Evolutionary conservation across 495 filamentous ascomycete species (phyloP).

Genomic region (Hypoxylon rickii): DNA sequence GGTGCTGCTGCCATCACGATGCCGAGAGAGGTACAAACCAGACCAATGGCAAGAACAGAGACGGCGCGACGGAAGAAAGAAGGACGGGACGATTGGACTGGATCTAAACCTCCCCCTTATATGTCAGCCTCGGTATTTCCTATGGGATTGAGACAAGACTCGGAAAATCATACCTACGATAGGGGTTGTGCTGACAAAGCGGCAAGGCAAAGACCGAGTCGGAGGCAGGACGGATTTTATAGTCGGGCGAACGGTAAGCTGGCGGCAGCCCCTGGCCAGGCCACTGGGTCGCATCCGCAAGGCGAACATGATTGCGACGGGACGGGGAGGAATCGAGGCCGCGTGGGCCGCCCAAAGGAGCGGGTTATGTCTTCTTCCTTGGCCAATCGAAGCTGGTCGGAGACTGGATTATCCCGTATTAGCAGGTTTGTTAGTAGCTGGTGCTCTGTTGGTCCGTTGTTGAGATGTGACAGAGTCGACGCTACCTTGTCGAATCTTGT

Average conservation of each 20-base stretch:
- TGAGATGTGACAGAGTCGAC: conserved; percentile 3
- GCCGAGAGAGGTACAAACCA: conserved; percentile 55
- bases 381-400: conserved; percentile 13
- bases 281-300: conserved; percentile 11
- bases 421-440: conserved; percentile 7
- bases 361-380: conserved; percentile 1
- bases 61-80: conserved; percentile 31
- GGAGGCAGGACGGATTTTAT: conserved; percentile 24
- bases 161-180: conserved; percentile 24
- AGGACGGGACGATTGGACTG: conserved; percentile 2
- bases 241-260: conserved; percentile 16
- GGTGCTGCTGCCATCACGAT: conserved; percentile 59
- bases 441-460: conserved; percentile 7
- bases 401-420: conserved; percentile 3
- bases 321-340: neutral
- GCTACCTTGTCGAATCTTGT: neutral
- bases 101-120: neutral
- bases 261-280: conserved; percentile 19
- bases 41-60: conserved; percentile 39
- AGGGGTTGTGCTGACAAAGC: conserved; percentile 33
- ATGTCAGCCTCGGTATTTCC: conserved; percentile 10
- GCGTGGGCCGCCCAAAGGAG: conserved; percentile 8
- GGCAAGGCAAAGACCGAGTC: conserved; percentile 5
- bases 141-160: neutral
- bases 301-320: conserved; percentile 23